Base-by-base conservation (phyloP, 2,329 filamentous ascomycete species). In the Biscogniauxia sp. region DNA sequence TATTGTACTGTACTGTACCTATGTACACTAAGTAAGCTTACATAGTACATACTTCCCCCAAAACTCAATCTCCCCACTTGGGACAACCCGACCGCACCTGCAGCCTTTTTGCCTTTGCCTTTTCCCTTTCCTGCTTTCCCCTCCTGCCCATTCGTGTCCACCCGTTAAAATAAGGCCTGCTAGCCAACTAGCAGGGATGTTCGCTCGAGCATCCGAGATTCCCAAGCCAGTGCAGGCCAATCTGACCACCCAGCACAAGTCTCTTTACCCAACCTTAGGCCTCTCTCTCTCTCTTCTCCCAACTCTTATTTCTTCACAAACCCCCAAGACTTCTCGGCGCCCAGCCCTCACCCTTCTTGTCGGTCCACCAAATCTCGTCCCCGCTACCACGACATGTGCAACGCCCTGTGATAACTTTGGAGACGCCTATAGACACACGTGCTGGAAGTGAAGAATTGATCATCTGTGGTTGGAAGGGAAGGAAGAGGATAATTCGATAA, bases 311-410 rank as follows among this genome's bases (percentile, higher is more conserved):
- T 59, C 60, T 59, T 63, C 62, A 66, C 58, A 26, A 49, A n/a
- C 63, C 58, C 64, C 68, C 64, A 72, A 70, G 67, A 71, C 69
- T 72, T 76, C 76, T 77, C 69, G 75, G 76, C 76, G 75, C 75
- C 76, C 74, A 78, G 75, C 72, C 71, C 70, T 70, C 64, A 63
- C 54, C 62, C 64, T 63, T 66, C 65, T 68, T 69, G 66, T 66
- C 70, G 69, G 64, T 66, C 58, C 51, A 61, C 61, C 53, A 61
- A 64, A 55, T 56, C 53, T 50, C 54, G 61, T 57, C 61, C 58
- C 50, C 64, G 37, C 53, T 57, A 57, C 64, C 57, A 62, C 57
- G 49, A 56, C 55, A 57, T 52, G 32, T 50, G 32, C 51, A 56
- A 56, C 54, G 17, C 20, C 11, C 57, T 55, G 19, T 23, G 28